Percentiles rank a stretch among this genome's conserved stretches.
Conservation (phyloP, 164 flowering plant genomes). For the Kalanchoe fedtschenkoi region DNA sequence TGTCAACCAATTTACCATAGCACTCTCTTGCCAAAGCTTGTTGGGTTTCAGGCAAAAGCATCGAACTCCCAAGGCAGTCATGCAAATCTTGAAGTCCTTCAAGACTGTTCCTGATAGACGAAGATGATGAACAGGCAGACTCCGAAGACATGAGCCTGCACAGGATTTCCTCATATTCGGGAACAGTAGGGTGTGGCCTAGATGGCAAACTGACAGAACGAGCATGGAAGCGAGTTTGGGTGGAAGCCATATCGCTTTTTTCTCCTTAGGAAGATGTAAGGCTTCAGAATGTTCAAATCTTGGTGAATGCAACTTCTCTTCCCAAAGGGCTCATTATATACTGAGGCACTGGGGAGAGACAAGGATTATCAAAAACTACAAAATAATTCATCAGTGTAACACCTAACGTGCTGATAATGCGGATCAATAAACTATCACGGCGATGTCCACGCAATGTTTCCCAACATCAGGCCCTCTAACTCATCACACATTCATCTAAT, state of each 20-base stretch:
- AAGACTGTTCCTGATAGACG: conserved; percentile 11
- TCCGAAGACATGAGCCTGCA: conserved; percentile 15
- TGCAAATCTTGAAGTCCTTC: conserved; percentile 16
- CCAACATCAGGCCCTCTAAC: neutral
- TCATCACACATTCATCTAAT: neutral
- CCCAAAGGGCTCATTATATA: neutral
- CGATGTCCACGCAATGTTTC: neutral
- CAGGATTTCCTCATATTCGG: conserved; percentile 11
- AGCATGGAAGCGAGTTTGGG: conserved; percentile 11
- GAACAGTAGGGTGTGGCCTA: conserved; percentile 16
- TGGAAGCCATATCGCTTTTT: conserved; percentile 2
- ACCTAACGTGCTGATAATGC: neutral
- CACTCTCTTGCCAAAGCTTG: conserved; percentile 10
- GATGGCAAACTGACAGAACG: conserved; percentile 26
- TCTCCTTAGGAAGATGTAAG: neutral
- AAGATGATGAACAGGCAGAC: conserved; percentile 15
- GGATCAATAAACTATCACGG: neutral
- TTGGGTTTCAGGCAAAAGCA: conserved; percentile 19
- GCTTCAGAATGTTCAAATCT: neutral
- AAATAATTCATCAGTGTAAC: too few species aligned
- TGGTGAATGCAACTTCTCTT: neutral
- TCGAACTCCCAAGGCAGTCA: conserved; percentile 12
- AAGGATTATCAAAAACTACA: neutral
- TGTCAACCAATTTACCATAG: conserved; percentile 7
- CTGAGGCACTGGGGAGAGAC: neutral